phyloP scores from a whole-genome alignment of 2,329 filamentous ascomycete species.

The Colletotrichum sp. region DNA sequence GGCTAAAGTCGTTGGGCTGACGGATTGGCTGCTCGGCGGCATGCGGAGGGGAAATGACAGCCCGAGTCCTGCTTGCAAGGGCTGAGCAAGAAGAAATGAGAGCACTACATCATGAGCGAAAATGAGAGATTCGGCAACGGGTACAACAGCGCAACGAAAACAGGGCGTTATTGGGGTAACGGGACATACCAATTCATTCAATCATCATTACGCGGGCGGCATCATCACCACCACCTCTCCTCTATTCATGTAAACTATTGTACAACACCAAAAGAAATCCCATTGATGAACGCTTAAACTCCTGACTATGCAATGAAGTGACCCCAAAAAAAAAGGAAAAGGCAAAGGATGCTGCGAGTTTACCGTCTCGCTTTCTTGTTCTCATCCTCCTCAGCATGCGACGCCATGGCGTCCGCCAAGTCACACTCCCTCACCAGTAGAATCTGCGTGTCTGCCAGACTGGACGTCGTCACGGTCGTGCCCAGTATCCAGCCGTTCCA shows the following conservation, averaged over 20 bases:
- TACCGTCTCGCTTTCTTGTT: neutral
- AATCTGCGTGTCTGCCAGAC: conserved; percentile 47
- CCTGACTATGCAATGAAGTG: neutral
- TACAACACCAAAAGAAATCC: neutral
- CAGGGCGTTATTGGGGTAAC: conserved; percentile 1
- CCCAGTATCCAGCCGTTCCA: conserved; percentile 52
- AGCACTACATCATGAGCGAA: neutral
- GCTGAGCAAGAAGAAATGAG: neutral
- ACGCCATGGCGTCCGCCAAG: conserved; percentile 36
- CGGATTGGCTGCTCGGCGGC: conserved; percentile 91
- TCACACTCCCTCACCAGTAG: conserved; percentile 47
- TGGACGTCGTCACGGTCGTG: conserved; percentile 40
- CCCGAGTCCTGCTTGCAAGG: conserved; percentile 26
- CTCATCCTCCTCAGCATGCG: conserved; percentile 5
- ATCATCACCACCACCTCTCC: conserved; percentile 3
- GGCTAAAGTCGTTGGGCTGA: conserved; percentile 85
- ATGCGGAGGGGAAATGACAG: conserved; percentile 49
- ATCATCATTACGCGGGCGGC: conserved; percentile 12
- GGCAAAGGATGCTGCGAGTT: neutral
- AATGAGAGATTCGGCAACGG: neutral
- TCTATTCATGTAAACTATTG: conserved; percentile 14
- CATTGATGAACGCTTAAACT: neutral
- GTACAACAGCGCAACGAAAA: neutral
- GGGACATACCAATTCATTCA: conserved; percentile 7
- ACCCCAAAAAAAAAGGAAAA: neutral